A percentile compares a stretch with the other conserved stretches of the same genome.
Conservation (phyloP, 2,329 filamentous ascomycete genomes). For the Tolypocladium ophioglossoides region DNA sequence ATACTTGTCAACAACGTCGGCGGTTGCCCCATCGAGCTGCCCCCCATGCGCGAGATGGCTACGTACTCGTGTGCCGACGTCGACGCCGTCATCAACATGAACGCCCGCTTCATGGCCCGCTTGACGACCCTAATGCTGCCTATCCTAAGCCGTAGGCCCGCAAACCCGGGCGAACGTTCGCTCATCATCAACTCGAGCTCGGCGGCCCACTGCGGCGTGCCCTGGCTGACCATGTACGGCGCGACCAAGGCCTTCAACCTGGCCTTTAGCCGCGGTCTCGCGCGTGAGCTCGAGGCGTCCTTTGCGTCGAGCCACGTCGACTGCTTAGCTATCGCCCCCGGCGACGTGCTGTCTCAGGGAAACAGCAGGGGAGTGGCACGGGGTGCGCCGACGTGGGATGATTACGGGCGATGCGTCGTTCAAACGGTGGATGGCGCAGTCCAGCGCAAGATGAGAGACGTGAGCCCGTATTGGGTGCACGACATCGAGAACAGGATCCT, state of each 20-base stretch:
- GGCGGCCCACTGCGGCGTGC: conserved; percentile 12
- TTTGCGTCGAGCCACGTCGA: conserved; percentile 14
- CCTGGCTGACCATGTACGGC: conserved; percentile 18
- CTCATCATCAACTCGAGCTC: conserved; percentile 20
- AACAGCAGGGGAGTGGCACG: conserved; percentile 8
- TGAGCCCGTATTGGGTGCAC: conserved; percentile 16
- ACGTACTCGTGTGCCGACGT: conserved; percentile 17
- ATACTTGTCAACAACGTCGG: conserved; percentile 24
- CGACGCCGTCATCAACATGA: conserved; percentile 18
- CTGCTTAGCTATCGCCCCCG: conserved; percentile 15
- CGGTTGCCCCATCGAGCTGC: conserved; percentile 13
- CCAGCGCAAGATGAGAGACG: conserved; percentile 9
- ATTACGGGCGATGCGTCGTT: conserved; percentile 8
- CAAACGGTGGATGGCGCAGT: conserved; percentile 12
- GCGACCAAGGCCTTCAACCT: conserved; percentile 20
- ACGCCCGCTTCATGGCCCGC: conserved; percentile 24
- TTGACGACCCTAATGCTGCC: conserved; percentile 20
- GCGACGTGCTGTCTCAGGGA: conserved; percentile 16
- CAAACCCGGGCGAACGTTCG: conserved; percentile 6
- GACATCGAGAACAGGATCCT: conserved; percentile 6
- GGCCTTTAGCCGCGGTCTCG: conserved; percentile 14
- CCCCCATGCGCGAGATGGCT: conserved; percentile 14
- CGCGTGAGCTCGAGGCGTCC: conserved; percentile 15
- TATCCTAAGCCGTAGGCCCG: conserved; percentile 5
- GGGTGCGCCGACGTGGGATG: conserved; percentile 7